Evolutionary conservation across 257 asterid species (phyloP), one percentile per base, ranked within the genome.

Genomic region (Mentha longifolia): DNA sequence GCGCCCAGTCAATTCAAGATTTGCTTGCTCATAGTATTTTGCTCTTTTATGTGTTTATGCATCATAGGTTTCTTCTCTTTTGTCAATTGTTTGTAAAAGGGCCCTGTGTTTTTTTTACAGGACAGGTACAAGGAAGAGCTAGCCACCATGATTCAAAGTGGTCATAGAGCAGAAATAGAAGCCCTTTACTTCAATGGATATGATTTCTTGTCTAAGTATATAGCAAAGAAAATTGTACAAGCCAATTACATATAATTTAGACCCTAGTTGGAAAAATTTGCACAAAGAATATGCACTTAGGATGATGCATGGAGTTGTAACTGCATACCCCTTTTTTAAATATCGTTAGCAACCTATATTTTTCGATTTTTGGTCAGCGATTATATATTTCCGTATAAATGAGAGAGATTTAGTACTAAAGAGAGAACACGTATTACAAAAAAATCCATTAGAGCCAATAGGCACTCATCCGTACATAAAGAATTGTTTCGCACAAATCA

Each of bases 101-200:
- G 20, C 22, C 22, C 7, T 30, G n/a, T 15, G 14, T 42, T 42
- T 9, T 42, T 42, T 42, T 42, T 43, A 41, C 80, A 94, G 98
- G 96, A 88, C 51, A 78, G 64, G 11, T 94, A 94, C 84, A 91
- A 86, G 82, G 92, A 87, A 85, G 98, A 94, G 79, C 75, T 91
- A 47, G 82, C 82, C 0, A 64, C 65, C 16, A 91, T 94, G 97
- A 79, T 91, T 73, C 77, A 85, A 57, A 88, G 86, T 42, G 96
- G 90, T 3, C 71, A 61, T 10, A 79, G 96, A 74, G 96, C 97
- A 61, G 97, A 94, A 79, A 84, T 94, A 66, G 98, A 94, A 85
- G 96, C 98, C 46, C 97, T 94, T 43, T 91, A 89, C 74, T 77
- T 77, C 65, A 95, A 89, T 76, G 98, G 97, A 55, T 91, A 80